These are phyloP conservation scores for Boletus mariae DNA, from an alignment of 1,284 basidiomycete species.

Conservation along the genomic window DNA sequence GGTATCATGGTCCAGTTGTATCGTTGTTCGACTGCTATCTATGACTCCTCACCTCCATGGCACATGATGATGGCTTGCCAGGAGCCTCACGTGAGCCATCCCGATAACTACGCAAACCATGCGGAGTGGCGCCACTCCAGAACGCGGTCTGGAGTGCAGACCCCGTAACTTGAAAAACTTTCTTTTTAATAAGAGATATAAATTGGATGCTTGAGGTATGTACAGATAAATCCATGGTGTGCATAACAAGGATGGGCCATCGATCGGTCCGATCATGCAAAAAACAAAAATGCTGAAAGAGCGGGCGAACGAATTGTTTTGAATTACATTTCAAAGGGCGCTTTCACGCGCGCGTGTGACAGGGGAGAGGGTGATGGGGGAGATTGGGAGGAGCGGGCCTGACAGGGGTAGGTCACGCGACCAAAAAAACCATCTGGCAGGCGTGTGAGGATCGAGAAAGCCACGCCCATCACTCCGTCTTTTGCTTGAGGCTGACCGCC, in stretches of 20 bases:
- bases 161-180: not conserved
- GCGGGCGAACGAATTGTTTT: not conserved
- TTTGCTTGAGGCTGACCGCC: slow-evolving; percentile 20
- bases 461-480: slow-evolving; percentile 13
- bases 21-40: not conserved
- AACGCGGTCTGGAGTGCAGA: not conserved
- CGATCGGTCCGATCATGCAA: not conserved
- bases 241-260: not conserved
- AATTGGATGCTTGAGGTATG: not conserved
- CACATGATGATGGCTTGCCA: not conserved
- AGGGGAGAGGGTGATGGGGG: not conserved
- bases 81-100: not conserved
- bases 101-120: not conserved
- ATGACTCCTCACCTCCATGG: not conserved
- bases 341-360: not conserved
- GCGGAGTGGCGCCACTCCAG: not conserved
- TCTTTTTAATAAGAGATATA: not conserved
- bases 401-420: not conserved
- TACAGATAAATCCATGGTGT: not conserved
- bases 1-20: not conserved
- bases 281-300: not conserved
- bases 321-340: not conserved
- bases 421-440: not conserved
- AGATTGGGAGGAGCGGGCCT: not conserved
- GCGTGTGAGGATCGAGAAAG: not conserved